Evolutionary conservation across 2,329 filamentous ascomycete genomes (phyloP), one percentile per base, ranked within the genome.

Genomic region (Talaromyces sp.): DNA sequence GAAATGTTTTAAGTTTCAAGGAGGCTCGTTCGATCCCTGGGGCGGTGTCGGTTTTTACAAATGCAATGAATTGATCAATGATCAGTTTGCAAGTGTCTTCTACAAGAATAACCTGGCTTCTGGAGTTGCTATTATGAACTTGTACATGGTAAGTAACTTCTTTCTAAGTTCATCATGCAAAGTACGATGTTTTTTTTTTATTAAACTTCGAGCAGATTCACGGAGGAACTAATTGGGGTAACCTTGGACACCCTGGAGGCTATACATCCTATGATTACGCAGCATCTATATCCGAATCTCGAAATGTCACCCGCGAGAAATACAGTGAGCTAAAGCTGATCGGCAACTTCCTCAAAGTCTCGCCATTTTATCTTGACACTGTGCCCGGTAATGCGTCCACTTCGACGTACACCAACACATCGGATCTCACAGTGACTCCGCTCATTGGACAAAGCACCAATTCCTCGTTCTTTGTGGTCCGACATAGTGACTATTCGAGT

Each of bases 201-300:
- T 14, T 52, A 29, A 31, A 32, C 3, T 12, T 17, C 14, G 38
- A 1, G 35, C 17, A 84, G 83, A 86, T 83, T 0, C 90, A 82
- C 65, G 90, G 90, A 14, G 90, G 90, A 6, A 92, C 90, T 0
- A 94, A 93, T 69, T 93, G 90, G 90, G 90, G 90, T 0, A 92
- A 91, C 63, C 73, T 91, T 4, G 88, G 89, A 0, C 85, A 91
- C 65, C 81, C 87, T 10, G 86, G 85, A 11, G 85, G 81, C 2
- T 87, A 87, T 62, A 86, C 83, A 0, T 82, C 79, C 3, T 87
- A 87, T 66, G 84, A 87, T 66, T 87, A 86, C 65, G 82, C 83
- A 5, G 79, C 85, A 4, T 77, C 80, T 7, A 90, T 93, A 57
- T 80, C 82, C 1, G 90, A 94, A 68, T 85, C 89, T 48, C 82